Percentiles rank a stretch among this genome's conserved stretches.
Evolutionary conservation across 805 yeast genomes (phyloP).

Genomic region (Metschnikowia matae): DNA sequence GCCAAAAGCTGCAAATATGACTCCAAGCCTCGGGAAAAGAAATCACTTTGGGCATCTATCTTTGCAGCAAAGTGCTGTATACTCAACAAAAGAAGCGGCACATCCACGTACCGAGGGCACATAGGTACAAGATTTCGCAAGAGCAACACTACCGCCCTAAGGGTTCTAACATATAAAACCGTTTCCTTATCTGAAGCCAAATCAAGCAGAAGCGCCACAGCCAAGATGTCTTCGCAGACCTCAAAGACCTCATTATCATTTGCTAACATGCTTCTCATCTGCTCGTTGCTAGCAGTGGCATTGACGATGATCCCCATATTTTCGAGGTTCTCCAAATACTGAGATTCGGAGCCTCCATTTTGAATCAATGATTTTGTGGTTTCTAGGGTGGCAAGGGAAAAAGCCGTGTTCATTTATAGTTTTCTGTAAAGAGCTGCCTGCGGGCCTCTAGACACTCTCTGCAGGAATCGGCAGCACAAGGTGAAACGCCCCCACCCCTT

Average conservation of each 20-base stretch:
- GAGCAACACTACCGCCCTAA: conserved; percentile 48
- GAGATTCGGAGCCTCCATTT: conserved; percentile 3
- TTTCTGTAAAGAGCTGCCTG: not conserved
- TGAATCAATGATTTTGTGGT: conserved; percentile 1
- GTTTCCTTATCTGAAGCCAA: not conserved
- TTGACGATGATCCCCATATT: conserved; percentile 1
- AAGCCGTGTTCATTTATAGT: conserved; percentile 2
- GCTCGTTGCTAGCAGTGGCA: not conserved
- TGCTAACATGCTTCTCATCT: conserved; percentile 1
- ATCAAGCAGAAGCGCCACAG: conserved; percentile 9
- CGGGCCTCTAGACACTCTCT: not conserved
- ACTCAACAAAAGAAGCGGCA: conserved; percentile 7
- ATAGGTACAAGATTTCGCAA: conserved; percentile 43
- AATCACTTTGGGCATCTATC: not conserved
- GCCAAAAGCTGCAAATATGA: conserved; percentile 16
- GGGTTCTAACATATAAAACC: conserved; percentile 25
- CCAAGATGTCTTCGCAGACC: conserved; percentile 7
- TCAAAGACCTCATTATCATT: conserved; percentile 4
- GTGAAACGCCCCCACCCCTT: not conserved
- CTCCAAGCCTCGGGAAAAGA: conserved; percentile 8
- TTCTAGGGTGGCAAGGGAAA: not conserved
- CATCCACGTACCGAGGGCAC: conserved; percentile 10
- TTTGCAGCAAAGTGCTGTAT: conserved; percentile 7
- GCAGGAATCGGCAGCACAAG: not conserved
- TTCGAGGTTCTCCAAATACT: not conserved